These are phyloP conservation scores for Solanum hybrid DNA, from an alignment of 305 asterid genomes.

Conservation along the genomic window DNA sequence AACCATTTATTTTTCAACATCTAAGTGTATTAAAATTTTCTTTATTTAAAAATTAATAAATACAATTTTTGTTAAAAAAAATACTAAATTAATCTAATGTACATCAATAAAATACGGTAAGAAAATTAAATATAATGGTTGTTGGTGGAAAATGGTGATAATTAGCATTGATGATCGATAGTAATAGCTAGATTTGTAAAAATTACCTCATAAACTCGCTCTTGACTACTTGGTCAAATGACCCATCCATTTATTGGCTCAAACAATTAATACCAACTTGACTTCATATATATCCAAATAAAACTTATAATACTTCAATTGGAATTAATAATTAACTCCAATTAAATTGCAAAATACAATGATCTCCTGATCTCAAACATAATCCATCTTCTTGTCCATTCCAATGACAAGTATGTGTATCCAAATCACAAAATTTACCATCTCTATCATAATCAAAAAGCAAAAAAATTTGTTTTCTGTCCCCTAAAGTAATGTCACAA, in stretches of 20 bases:
- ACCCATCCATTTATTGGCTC: neutral
- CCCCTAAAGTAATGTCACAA: neutral
- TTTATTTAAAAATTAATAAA: too few species aligned
- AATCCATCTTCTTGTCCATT: neutral
- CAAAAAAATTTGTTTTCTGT: neutral
- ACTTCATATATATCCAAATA: neutral
- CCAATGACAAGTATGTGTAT: neutral
- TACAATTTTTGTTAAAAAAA: too few species aligned
- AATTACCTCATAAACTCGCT: neutral
- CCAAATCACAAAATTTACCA: neutral
- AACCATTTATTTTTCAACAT: too few species aligned
- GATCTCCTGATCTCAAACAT: neutral
- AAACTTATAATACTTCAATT: neutral
- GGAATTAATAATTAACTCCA: neutral
- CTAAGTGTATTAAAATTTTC: too few species aligned
- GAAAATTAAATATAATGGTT: too few species aligned
- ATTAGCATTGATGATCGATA: too few species aligned
- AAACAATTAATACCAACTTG: neutral
- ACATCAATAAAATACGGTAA: too few species aligned
- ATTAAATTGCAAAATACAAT: too few species aligned
- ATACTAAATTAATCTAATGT: too few species aligned
- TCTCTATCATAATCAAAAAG: neutral
- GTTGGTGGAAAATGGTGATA: too few species aligned
- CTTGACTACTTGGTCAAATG: neutral
- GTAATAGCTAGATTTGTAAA: too few species aligned